Evolutionary conservation across 139 green algal species (phyloP).

Genomic region (Chlamydomonas sp.): DNA sequence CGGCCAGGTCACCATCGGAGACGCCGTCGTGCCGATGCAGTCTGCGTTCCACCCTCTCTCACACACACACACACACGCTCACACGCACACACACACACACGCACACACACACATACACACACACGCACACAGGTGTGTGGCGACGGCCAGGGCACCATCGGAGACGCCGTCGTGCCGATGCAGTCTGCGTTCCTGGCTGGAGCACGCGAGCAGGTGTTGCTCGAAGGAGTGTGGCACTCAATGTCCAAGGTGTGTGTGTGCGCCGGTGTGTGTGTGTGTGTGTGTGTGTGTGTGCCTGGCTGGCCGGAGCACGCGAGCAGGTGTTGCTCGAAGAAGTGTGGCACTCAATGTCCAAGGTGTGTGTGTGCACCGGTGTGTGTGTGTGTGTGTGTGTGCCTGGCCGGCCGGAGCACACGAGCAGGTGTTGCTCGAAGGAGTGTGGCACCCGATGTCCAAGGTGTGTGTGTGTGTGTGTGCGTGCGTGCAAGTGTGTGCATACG

Average conservation of each 20-base stretch:
- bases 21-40: constrained; percentile 62
- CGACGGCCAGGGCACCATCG: constrained; percentile 36
- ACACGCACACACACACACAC: no score
- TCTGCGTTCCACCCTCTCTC: constrained; percentile 41
- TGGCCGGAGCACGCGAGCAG: constrained; percentile 48
- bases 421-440: constrained; percentile 57
- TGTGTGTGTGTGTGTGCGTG: no score
- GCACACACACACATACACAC: no score
- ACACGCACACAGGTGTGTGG: constrained; percentile 29
- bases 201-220: constrained; percentile 46
- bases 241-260: no score
- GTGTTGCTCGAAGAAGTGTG: constrained; percentile 58
- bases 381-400: constrained; percentile 35
- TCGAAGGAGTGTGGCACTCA: constrained; percentile 60
- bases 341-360: constrained; percentile 55
- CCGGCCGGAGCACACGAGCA: constrained; percentile 48
- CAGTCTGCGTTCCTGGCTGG: constrained; percentile 41
- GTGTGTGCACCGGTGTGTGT: no score
- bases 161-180: constrained; percentile 66
- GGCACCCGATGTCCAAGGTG: constrained; percentile 55
- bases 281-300: constrained; percentile 35
- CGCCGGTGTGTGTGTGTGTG: no score
- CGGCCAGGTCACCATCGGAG: constrained; percentile 42
- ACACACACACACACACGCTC: no score
- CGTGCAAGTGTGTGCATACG: no score